Base-by-base conservation (phyloP, 108 stramenopile species). In the Discostella stelligeroides region DNA sequence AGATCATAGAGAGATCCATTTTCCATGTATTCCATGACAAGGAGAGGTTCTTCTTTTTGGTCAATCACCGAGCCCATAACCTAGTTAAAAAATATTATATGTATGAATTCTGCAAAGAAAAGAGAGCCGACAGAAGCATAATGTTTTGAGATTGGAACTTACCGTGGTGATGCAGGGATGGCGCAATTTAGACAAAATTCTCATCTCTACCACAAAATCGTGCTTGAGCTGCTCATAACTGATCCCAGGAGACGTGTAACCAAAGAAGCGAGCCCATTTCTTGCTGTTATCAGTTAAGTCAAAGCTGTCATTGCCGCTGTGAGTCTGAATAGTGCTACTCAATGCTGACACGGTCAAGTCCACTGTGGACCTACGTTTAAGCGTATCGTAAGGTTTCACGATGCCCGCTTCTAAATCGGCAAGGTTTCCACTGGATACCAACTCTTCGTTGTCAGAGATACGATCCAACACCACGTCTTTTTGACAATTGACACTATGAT, bases 1-100 rank as follows among this genome's bases (percentile, higher is more conserved):
- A 89, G 42, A 43, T 85, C 86, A 49, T 78, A 85, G 41, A 89
- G 59, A 1, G 84, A 85, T 9, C 88, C 88, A 45, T 73, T 47
- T 6, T 65, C 41, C 88, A 89, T 89, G 70, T 76, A 89, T 53
- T 89, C 88, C 88, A 89, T 85, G 18, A 88, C 60, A n/a, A 88
- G 47, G 76, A 84, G 74, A 11, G 88, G 88, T 50, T 86, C 86
- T 21, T 63, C 64, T 10, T 34, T 43, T 38, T 24, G 5, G 6
- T 70, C 63, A 37, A 84, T 68, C n/a, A 88, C 87, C 11, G 83
- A 50, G 6, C 76, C 76, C 74, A 75, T 75, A 5, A 75, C 66
- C 55, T 57, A n/a, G n/a, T n/a, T n/a, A n/a, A n/a, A n/a, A n/a
- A n/a, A n/a, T n/a, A n/a, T n/a, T n/a, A n/a, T n/a, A n/a, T n/a